Evolutionary conservation across 495 filamentous ascomycete genomes (phyloP), one percentile per base, ranked within the genome.

Genomic region (Daldinia grandis): DNA sequence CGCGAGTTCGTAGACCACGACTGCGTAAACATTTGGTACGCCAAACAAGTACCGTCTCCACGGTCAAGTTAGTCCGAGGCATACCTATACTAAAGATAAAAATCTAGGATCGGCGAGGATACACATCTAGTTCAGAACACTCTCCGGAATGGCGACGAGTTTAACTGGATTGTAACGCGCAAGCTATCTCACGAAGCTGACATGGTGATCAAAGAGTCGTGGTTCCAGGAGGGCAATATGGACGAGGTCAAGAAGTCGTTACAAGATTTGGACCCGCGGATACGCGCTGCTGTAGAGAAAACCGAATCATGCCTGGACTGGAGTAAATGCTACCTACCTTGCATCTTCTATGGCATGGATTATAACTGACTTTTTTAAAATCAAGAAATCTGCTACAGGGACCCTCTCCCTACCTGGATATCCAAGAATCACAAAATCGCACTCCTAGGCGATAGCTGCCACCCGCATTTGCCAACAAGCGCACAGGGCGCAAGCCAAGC

Each of bases 111-210:
- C 38, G 84, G 84, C 4, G 74, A 81, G 15, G 83, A 85, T 58
- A 82, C 78, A 25, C 83, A 86, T 56, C 69, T 85, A 9, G 77
- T 85, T 17, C 81, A 83, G 60, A 83, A 84, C 47, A 84, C 83
- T 1, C 76, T 85, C 10, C 78, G 82, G 31, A 76, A 77, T 35
- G 83, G 83, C n/a, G 74, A 81, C 10, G 83, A 85, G 69, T 85
- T 84, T 71, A 84, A 84, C 70, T 85, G 83, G 83, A 84, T 85
- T 62, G 70, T 84, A 12, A 85, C 82, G 0, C 78, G 81, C 5
- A 81, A 81, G 68, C 58, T 79, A 4, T 76, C 77, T 2, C 78
- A 80, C 60, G 78, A 80, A 53, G 76, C 76, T 21, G 83, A 85
- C 56, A 79, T 80, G 68, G 81, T 81, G 47, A 82, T 85, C 33